Percentiles rank a stretch among this genome's conserved stretches.
Conservation (phyloP, 805 yeast genomes). For the Isabelozyma pseudorhagii region DNA sequence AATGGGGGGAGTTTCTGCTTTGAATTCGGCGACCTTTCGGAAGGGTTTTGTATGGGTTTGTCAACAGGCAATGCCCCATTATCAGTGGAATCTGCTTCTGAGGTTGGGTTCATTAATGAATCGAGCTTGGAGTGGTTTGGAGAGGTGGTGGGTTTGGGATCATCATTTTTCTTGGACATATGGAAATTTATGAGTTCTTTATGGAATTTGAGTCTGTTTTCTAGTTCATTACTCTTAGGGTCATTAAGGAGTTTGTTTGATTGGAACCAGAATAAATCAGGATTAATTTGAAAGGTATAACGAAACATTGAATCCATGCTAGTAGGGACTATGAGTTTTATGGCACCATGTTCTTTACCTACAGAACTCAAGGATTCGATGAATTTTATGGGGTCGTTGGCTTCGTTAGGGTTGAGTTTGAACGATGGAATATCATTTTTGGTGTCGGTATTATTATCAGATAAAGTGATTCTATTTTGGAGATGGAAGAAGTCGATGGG, state of each 20-base stretch:
- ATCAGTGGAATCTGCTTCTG: not conserved
- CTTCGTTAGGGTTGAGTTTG: constrained; percentile 37
- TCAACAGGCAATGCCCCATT: not conserved
- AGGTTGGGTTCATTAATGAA: not conserved
- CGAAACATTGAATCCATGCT: constrained; percentile 13
- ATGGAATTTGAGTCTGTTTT: constrained; percentile 47
- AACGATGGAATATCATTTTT: constrained; percentile 49
- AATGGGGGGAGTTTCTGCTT: constrained; percentile 16
- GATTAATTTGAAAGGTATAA: constrained; percentile 29
- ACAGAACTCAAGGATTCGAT: constrained; percentile 49
- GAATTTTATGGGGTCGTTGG: constrained; percentile 60
- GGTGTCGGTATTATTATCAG: constrained; percentile 8
- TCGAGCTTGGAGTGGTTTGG: not conserved
- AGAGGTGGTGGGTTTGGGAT: not conserved
- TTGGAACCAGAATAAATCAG: constrained; percentile 51
- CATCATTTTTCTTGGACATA: constrained; percentile 1
- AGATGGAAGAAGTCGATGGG: constrained; percentile 42
- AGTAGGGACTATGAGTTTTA: constrained; percentile 67
- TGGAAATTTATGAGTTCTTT: constrained; percentile 44
- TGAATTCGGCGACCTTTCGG: not conserved
- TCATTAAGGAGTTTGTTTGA: constrained; percentile 48
- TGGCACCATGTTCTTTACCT: constrained; percentile 67
- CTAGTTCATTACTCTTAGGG: constrained; percentile 39
- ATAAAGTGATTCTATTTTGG: constrained; percentile 19
- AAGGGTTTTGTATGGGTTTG: not conserved